Evolutionary conservation across 2,329 filamentous ascomycete species (phyloP).

Genomic region (Sarocladium brachiariae): DNA sequence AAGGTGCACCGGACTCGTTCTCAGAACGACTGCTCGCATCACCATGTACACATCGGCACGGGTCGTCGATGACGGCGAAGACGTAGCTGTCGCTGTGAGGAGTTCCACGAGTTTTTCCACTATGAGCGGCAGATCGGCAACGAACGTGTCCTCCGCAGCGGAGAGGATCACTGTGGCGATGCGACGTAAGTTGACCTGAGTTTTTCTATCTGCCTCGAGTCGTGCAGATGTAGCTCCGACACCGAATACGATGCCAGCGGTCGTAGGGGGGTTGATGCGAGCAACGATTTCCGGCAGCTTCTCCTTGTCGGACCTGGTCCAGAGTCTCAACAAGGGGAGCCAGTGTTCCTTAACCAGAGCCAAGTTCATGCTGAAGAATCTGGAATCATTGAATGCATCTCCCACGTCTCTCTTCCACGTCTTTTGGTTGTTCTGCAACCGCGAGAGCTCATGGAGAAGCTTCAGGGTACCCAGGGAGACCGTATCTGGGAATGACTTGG

Average conservation of each 20-base stretch:
- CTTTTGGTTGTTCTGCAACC: slow-evolving; percentile 74
- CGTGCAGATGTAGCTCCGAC: slow-evolving; percentile 90
- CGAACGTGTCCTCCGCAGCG: slow-evolving; percentile 70
- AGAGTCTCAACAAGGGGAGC: slow-evolving; percentile 78
- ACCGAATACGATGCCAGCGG: slow-evolving; percentile 96
- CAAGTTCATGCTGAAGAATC: slow-evolving; percentile 70
- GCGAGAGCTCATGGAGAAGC: slow-evolving; percentile 70
- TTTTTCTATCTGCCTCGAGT: slow-evolving; percentile 89
- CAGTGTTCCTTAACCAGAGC: slow-evolving; percentile 64
- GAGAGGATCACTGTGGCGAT: slow-evolving; percentile 75
- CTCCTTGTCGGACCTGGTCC: slow-evolving; percentile 81
- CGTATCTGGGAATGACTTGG: slow-evolving; percentile 81
- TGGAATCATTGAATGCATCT: slow-evolving; percentile 85
- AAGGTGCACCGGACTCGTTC: slow-evolving; percentile 71
- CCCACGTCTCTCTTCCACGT: slow-evolving; percentile 87
- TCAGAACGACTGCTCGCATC: slow-evolving; percentile 72
- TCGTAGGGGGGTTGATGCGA: slow-evolving; percentile 76
- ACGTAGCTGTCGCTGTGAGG: slow-evolving; percentile 73
- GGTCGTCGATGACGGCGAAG: slow-evolving; percentile 85
- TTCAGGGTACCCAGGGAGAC: slow-evolving; percentile 64
- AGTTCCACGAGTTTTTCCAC: slow-evolving; percentile 84
- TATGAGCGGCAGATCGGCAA: slow-evolving; percentile 64
- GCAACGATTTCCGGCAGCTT: slow-evolving; percentile 73
- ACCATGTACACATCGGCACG: slow-evolving; percentile 87
- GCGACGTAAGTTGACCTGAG: slow-evolving; percentile 81